Evolutionary conservation across 2,329 filamentous ascomycete genomes (phyloP).

Genomic region (Xylariaceae sp.): DNA sequence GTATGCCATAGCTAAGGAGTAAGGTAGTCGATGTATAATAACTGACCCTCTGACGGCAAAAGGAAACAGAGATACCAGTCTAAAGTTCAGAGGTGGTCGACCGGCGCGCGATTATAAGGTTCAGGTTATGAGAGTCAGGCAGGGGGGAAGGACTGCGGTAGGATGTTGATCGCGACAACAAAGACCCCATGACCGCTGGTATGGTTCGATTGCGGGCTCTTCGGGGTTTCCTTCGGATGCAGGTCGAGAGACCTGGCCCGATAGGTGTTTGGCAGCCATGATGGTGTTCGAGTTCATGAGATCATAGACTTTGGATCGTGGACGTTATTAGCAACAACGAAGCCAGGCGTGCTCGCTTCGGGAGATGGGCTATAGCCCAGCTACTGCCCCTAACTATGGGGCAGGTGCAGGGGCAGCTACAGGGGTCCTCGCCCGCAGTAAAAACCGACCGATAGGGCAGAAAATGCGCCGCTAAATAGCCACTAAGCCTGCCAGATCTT

Average conservation of each 20-base stretch:
- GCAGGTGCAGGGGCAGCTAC: no score
- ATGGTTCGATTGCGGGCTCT: neutral
- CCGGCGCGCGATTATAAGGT: conserved; percentile 19
- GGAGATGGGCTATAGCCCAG: no score
- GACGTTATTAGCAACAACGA: no score
- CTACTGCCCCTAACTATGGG: no score
- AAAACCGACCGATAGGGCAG: no score
- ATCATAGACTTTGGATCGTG: conserved; percentile 28
- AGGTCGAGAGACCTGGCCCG: neutral
- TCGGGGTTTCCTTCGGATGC: conserved; percentile 13
- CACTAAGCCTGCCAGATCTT: no score
- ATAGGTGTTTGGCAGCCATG: neutral
- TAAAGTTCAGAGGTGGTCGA: conserved; percentile 2
- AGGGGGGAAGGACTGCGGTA: conserved; percentile 9
- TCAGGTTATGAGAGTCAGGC: conserved; percentile 1
- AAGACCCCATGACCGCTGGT: conserved; percentile 8
- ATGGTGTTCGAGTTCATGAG: conserved; percentile 22
- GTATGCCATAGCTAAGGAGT: conserved; percentile 34
- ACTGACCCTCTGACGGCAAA: neutral
- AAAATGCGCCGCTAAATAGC: no score
- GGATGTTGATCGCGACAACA: conserved; percentile 2
- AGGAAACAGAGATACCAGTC: neutral
- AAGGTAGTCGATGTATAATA: neutral
- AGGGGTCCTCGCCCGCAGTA: no score
- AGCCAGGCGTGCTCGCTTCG: no score